phyloP scores from a whole-genome alignment of 2,329 filamentous ascomycete genomes.

The Ceratocystis alfenasii region DNA sequence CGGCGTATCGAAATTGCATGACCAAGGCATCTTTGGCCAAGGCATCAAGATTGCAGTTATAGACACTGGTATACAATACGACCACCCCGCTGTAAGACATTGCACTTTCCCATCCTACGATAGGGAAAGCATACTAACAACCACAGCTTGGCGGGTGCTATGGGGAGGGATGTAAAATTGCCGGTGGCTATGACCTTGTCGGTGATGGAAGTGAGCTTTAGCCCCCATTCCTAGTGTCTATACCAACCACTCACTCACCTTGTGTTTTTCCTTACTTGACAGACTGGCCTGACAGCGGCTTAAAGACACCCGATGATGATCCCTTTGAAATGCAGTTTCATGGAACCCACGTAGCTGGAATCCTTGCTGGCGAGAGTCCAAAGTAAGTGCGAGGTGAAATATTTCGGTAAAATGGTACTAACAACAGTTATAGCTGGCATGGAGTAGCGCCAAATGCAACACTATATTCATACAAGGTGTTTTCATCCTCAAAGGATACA shows the following conservation, averaged over 20 bases:
- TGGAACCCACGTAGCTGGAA: constrained; percentile 31
- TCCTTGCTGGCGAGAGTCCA: constrained; percentile 23
- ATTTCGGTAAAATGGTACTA: constrained; percentile 22
- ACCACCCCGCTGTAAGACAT: constrained; percentile 25
- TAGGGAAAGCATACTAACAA: background rate
- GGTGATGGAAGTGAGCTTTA: constrained; percentile 24
- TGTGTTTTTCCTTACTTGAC: background rate
- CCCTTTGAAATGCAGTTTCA: constrained; percentile 38
- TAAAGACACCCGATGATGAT: constrained; percentile 30
- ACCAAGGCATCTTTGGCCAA: constrained; percentile 31
- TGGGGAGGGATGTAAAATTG: constrained; percentile 32
- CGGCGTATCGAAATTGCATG: constrained; percentile 32
- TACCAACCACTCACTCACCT: constrained; percentile 8
- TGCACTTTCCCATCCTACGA: background rate
- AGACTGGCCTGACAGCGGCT: constrained; percentile 26
- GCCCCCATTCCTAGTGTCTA: background rate
- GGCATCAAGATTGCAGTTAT: constrained; percentile 33
- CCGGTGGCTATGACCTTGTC: constrained; percentile 32
- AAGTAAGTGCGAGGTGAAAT: constrained; percentile 35
- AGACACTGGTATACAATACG: constrained; percentile 34
- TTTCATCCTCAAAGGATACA: constrained; percentile 37
- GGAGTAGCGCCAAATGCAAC: constrained; percentile 26
- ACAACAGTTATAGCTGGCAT: constrained; percentile 12
- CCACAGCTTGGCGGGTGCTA: constrained; percentile 33
- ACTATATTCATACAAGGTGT: constrained; percentile 23